Evolutionary conservation across 228 moss, liverwort and hornwort genomes (phyloP).

Genomic region (Sphagnum magellanicum): DNA sequence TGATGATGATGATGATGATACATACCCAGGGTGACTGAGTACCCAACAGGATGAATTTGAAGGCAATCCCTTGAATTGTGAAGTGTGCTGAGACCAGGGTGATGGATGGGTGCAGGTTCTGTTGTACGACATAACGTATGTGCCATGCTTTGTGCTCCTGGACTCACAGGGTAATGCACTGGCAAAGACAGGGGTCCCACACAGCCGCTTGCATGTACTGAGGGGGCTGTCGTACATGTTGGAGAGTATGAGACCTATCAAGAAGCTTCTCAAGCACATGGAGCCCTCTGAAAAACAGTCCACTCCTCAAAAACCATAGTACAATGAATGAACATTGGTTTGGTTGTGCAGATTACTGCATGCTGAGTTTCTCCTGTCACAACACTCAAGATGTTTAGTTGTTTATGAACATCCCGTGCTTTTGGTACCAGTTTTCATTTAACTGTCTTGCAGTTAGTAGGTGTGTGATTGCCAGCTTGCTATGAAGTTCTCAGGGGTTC

Average conservation of each 20-base stretch:
- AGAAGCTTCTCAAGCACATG: slow-evolving; percentile 21
- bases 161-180: slow-evolving; percentile 82
- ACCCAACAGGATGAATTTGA: background rate
- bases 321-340: no score
- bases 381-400: no score
- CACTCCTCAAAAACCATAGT: background rate
- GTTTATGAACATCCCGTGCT: no score
- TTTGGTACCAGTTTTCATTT: no score
- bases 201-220: slow-evolving; percentile 80
- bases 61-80: no score
- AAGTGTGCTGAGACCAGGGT: background rate
- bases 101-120: slow-evolving; percentile 49
- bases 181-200: slow-evolving; percentile 88
- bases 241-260: slow-evolving; percentile 91
- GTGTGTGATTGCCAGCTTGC: no score
- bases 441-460: no score
- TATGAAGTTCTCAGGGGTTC: no score
- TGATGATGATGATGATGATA: background rate
- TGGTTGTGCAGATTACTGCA: no score
- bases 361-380: no score
- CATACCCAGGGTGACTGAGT: background rate
- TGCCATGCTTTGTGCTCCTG: slow-evolving; percentile 89
- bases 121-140: slow-evolving; percentile 83
- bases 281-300: background rate
- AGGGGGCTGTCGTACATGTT: slow-evolving; percentile 78